These are phyloP conservation scores for Cantharellus anzutake DNA, from an alignment of 768 basidiomycete species.

Conservation along the genomic window DNA sequence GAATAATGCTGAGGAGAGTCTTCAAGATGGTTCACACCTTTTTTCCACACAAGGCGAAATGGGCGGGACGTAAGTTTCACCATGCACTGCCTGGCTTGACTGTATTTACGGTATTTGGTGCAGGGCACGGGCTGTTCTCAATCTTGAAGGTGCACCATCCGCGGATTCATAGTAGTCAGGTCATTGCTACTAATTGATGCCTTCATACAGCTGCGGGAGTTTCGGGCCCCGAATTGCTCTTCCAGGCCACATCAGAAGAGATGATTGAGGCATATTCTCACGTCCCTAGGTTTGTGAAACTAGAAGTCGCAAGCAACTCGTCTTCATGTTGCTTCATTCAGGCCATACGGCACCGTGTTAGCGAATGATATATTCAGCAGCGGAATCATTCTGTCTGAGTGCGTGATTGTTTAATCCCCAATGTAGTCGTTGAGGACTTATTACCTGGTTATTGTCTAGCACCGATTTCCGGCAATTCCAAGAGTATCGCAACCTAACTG, in stretches of 20 bases:
- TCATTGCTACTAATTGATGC: neutral
- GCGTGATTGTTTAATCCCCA: slow-evolving; percentile 12
- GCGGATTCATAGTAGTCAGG: neutral
- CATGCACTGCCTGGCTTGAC: neutral
- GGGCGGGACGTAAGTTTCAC: slow-evolving; percentile 35
- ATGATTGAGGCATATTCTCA: slow-evolving; percentile 85
- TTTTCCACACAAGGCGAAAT: slow-evolving; percentile 79
- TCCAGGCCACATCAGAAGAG: slow-evolving; percentile 88
- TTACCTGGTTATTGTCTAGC: slow-evolving; percentile 21
- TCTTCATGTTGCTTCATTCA: neutral
- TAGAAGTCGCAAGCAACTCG: neutral
- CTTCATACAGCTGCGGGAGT: slow-evolving; percentile 53
- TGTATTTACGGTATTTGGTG: neutral
- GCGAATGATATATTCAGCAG: slow-evolving; percentile 89
- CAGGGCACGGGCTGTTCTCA: slow-evolving; percentile 71
- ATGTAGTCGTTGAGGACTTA: neutral
- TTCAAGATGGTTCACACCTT: slow-evolving; percentile 88
- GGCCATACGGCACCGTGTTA: slow-evolving; percentile 74
- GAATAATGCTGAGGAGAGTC: slow-evolving; percentile 85
- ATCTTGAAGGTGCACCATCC: slow-evolving; percentile 52
- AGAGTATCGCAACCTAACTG: slow-evolving; percentile 73
- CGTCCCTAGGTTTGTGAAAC: slow-evolving; percentile 41
- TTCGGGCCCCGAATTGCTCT: slow-evolving; percentile 72
- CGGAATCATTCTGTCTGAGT: slow-evolving; percentile 83
- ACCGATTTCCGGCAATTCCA: slow-evolving; percentile 95